Evolutionary conservation across 495 filamentous ascomycete species (phyloP), one percentile per base, ranked within the genome.

Genomic region (Podospora anserina): DNA sequence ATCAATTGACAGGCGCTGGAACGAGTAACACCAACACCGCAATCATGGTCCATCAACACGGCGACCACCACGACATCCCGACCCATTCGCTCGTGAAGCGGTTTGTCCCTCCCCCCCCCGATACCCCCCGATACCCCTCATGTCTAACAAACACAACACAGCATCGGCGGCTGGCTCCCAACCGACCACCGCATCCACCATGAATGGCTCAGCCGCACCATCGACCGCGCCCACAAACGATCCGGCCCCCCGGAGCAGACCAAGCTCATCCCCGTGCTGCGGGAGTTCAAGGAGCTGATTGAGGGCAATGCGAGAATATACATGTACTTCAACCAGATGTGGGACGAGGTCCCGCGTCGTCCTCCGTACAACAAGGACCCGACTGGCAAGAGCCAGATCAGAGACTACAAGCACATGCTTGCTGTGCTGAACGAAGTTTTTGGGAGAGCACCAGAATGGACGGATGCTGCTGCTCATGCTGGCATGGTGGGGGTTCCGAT

Each of bases 401-500:
- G 86, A 4, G 84, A 89, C 71, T 91, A 88, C 67, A 28, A 78
- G 4, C 88, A 90, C 72, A 88, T 92, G 86, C 78, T 92, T 1
- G 77, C 79, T 9, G 78, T 91, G 1, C 78, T 92, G 53, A 89
- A 90, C 72, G 82, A 88, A 67, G 82, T 91, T 4, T 81, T 92
- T 66, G 85, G 82, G 0, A 82, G 79, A 4, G 88, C 87, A 0
- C 89, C 90, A 1, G 80, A 86, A 64, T 91, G 86, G 87, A 87
- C 79, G 27, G 84, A 82, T 53, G 76, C 80, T 11, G 82, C 78
- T 0, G 80, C 76, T 34, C 79, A 84, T 0, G 84, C 87, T 0
- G 88, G 87, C 6, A 82, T 91, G 71, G 87, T 91, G 27, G 90
- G 90, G 0, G 78, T 90, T 1, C 90, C 90, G 3, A 86, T 92